Evolutionary conservation across 148 eudicot species (phyloP), one percentile per base, ranked within the genome.

Genomic region (Camellia japonica): DNA sequence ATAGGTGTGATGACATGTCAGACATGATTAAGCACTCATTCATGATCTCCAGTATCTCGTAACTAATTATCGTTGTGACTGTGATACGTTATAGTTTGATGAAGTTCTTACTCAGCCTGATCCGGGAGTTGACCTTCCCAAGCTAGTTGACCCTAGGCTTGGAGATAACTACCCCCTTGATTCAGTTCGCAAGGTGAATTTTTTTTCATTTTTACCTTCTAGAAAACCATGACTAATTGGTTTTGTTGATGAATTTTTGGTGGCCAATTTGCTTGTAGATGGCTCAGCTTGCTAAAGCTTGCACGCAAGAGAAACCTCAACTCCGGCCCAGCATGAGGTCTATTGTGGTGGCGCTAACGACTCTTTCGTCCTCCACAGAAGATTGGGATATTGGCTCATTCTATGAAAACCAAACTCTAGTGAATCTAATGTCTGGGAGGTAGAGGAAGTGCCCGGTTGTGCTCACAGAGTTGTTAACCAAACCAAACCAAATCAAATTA

Each of bases 251-350:
- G 6, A 0, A 41, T 41, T 0, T 58, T 23, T 46, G 55, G 51
- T 54, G 9, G 73, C 19, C 30, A 1, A 60, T 41, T 18, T 23
- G 51, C 71, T 73, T 80, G 73, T 78, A 80, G 83, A 73, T 80
- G 92, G 93, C 91, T 62, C 87, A 71, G 88, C 95, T 95, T 60
- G 98, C 94, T 5, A 88, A 81, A 84, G 94, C 92, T 56, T 95
- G 97, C 73, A 95, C 97, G 19, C 83, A 89, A 30, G 94, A 87
- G 73, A 86, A 90, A 52, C 93, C 93, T 12, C 85, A 75, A 58
- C 83, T 87, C 8, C 86, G 97, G 42, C 98, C 94, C n/a, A 88
- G 82, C 68, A 95, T 95, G 98, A 85, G 90, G 82, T 86, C 94
- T 1, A 88, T 86, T 54, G 95, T 88, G 20, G 98, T 94, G 75